Evolutionary conservation across 345 rosid genomes (phyloP).

Genomic region (Acer saccharum): DNA sequence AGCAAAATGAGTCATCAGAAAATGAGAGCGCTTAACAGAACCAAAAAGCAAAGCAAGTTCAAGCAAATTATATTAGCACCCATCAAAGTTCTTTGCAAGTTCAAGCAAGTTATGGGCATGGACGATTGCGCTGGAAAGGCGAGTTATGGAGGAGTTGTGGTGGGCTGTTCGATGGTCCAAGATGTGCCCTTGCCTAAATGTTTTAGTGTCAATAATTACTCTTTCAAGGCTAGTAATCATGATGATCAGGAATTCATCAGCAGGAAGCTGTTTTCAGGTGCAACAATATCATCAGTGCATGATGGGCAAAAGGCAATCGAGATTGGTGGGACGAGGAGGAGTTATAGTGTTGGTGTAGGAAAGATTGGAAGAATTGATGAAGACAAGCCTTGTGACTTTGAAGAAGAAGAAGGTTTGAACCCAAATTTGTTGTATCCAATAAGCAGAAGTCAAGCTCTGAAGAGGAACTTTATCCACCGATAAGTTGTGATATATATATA

Average conservation of each 20-base stretch:
- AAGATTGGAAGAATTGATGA: slow-evolving; percentile 55
- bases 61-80: slow-evolving; percentile 23
- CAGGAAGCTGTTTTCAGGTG: slow-evolving; percentile 14
- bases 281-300: slow-evolving; percentile 10
- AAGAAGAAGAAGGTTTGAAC: slow-evolving; percentile 24
- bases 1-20: not conserved
- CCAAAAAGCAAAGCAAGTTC: slow-evolving; percentile 28
- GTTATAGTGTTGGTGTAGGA: slow-evolving; percentile 53
- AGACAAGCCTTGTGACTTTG: slow-evolving; percentile 42
- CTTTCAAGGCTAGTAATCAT: not conserved
- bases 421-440: slow-evolving; percentile 10
- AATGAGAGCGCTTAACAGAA: slow-evolving; percentile 19
- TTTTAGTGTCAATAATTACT: slow-evolving; percentile 16
- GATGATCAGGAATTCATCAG: slow-evolving; percentile 26
- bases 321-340: slow-evolving; percentile 26
- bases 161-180: slow-evolving; percentile 1
- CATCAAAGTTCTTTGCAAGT: slow-evolving; percentile 36
- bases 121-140: slow-evolving; percentile 27
- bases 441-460: slow-evolving; percentile 15
- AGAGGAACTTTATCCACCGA: not conserved
- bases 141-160: slow-evolving; percentile 19
- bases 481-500: too few relatives aligned
- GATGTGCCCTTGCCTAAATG: slow-evolving; percentile 30
- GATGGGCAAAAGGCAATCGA: not conserved
- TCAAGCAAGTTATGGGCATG: slow-evolving; percentile 37